These are phyloP conservation scores for Aspergillus baeticus DNA, from an alignment of 495 filamentous ascomycete species.

Conservation along the genomic window DNA sequence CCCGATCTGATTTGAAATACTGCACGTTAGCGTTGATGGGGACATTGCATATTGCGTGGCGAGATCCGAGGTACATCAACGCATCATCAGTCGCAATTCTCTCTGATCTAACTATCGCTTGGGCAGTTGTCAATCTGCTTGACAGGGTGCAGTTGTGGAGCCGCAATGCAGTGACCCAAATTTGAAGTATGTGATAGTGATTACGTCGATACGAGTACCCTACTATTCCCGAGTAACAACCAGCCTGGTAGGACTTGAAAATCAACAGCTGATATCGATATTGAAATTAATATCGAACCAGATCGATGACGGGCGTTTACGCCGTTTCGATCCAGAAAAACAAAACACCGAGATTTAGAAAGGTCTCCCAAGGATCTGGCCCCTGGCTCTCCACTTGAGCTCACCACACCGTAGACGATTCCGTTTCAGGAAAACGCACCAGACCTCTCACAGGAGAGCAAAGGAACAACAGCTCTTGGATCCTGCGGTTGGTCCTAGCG, in stretches of 20 bases:
- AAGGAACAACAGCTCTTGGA: background rate
- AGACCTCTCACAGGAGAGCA: background rate
- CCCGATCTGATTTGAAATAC: constrained; percentile 19
- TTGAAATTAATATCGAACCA: too few species aligned
- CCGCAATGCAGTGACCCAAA: background rate
- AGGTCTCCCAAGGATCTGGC: background rate
- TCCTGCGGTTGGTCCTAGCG: constrained; percentile 14
- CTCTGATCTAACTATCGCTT: background rate
- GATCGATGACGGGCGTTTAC: background rate
- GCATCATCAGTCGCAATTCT: background rate
- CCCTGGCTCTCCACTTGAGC: background rate
- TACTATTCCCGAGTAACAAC: background rate
- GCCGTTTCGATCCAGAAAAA: background rate
- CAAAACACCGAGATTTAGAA: background rate
- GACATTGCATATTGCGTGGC: background rate
- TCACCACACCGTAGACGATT: background rate
- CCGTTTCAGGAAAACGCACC: constrained; percentile 13
- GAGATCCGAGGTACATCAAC: background rate
- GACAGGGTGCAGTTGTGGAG: background rate
- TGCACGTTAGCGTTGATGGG: constrained; percentile 1
- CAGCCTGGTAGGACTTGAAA: too few species aligned
- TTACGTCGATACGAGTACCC: background rate
- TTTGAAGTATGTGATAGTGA: background rate
- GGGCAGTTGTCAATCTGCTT: background rate
- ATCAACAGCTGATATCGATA: too few species aligned